Evolutionary conservation across 495 filamentous ascomycete species (phyloP), one percentile per base, ranked within the genome.

Genomic region (Platismatia glauca): DNA sequence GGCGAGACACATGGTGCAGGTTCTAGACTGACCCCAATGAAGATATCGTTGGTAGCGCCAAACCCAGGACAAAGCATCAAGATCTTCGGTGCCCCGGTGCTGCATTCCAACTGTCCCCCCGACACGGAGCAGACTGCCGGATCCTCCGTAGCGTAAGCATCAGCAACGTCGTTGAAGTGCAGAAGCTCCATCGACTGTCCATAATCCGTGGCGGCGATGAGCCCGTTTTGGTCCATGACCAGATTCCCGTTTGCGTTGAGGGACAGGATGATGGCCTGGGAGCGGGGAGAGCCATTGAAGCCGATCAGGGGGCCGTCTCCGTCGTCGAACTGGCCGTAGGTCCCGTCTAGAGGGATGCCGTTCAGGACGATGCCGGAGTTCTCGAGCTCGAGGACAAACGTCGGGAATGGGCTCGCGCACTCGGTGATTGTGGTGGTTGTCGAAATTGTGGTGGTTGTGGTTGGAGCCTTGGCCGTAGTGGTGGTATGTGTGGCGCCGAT

Each of bases 401-500:
- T 53, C 5, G 50, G 50, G 13, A 53, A 33, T 20, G 50, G 50
- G 29, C 13, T 33, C 8, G 50, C 50, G 50, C 50, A 53, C 29
- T 53, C 50, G 50, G 50, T 53, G 15, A 53, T 12, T 5, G 50
- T 53, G 15, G 27, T 20, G 0, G 50, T 53, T 29, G 18, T 53
- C 13, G 50, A 33, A 16, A 53, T 15, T 2, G 50, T 53, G 27
- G 50, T 53, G 15, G 29, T 53, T 3, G 50, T 53, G 29, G 50
- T 53, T 7, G 27, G 29, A 9, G 50, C 50, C 29, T 53, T 53
- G 29, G 9, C 50, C 3, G 50, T 53, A 6, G 43, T 69, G 48
- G 59, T 68, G 58, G 38, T 60, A 13, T 31, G 57, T 8, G 62
- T 46, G 44, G 62, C 58, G 63, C 62, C 50, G 27, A 65, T 60